A percentile compares a stretch with the other conserved stretches of the same genome.
These are phyloP conservation scores for Pyrus pyrifolia DNA, from an alignment of 306 rosid genomes.

Conservation along the genomic window DNA sequence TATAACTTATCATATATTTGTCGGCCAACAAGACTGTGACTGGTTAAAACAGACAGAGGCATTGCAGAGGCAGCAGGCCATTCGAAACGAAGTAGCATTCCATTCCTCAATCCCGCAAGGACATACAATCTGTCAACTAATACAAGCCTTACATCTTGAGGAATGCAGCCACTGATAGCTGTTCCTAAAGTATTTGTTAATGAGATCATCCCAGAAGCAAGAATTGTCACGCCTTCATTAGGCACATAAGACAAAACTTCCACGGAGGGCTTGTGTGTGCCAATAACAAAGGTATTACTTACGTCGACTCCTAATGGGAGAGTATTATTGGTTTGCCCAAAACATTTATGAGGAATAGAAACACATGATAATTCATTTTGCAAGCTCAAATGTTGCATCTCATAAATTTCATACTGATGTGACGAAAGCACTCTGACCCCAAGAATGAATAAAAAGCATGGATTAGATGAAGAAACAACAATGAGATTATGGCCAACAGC, in stretches of 20 bases:
- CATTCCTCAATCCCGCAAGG: slow-evolving; percentile 90
- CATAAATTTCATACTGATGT: slow-evolving; percentile 65
- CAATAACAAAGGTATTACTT: slow-evolving; percentile 61
- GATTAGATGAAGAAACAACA: slow-evolving; percentile 89
- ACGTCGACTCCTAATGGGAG: slow-evolving; percentile 43
- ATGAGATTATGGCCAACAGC: slow-evolving; percentile 83
- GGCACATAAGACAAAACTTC: slow-evolving; percentile 56
- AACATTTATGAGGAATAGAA: slow-evolving; percentile 59
- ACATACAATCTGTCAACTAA: slow-evolving; percentile 66
- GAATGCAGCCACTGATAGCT: slow-evolving; percentile 78
- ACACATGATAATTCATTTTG: slow-evolving; percentile 84
- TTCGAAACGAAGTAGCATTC: slow-evolving; percentile 91
- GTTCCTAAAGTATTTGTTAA: slow-evolving; percentile 59
- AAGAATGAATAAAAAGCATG: slow-evolving; percentile 69
- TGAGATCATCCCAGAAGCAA: slow-evolving; percentile 75
- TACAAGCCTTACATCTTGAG: slow-evolving; percentile 91
- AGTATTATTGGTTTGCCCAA: slow-evolving; percentile 25
- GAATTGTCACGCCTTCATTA: slow-evolving; percentile 43
- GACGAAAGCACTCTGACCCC: slow-evolving; percentile 61
- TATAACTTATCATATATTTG: slow-evolving; percentile 18
- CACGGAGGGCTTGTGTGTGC: slow-evolving; percentile 89
- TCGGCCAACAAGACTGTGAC: slow-evolving; percentile 26
- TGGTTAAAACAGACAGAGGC: slow-evolving; percentile 30
- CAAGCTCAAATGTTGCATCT: slow-evolving; percentile 65
- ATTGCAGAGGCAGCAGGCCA: slow-evolving; percentile 47